Evolutionary conservation across 441 rosid genomes (phyloP), one percentile per base, ranked within the genome.

Genomic region (Metrosideros polymorpha): DNA sequence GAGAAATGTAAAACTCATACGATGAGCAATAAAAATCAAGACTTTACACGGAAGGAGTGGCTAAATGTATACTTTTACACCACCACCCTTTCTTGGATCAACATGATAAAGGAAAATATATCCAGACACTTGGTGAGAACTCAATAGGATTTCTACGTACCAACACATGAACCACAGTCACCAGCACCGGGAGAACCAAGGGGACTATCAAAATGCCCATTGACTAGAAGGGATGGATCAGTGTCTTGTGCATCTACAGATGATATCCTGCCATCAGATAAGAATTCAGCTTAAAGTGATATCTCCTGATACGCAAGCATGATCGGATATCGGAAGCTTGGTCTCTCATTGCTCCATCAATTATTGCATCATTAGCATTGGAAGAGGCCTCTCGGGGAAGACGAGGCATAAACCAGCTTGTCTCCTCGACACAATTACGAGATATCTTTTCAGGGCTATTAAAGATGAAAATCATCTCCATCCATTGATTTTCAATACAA

Each of bases 91-190:
- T 39, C 27, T 39, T 71, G n/a, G 47, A 71, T 35, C 27, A 12
- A 39, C 45, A 71, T 71, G 82, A 71, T 3, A 71, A 12, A 39
- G 82, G 82, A 39, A 39, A 71, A 71, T 39, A 71, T 10, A 39
- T 39, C n/a, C 17, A 22, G 47, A 39, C n/a, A 71, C 49, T 71
- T 71, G 47, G 39, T 24, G 9, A 71, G n/a, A 71, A 39, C 47
- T 39, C 49, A 10, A 22, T 12, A 17, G n/a, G n/a, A 71, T 71
- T 25, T 83, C 49, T 55, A 89, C 98, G 42, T 86, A 98, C 99
- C 99, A 89, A 97, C 99, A 89, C 99, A 97, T 84, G 99, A 94
- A 86, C 94, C 99, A 90, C 99, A 98, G 87, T 97, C 99, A 82
- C 97, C 98, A 89, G 99, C 99, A 87, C 99, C 99, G 25, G 98